Evolutionary conservation across 2,329 filamentous ascomycete species (phyloP), one percentile per base, ranked within the genome.

Genomic region (Fusarium burgessii): DNA sequence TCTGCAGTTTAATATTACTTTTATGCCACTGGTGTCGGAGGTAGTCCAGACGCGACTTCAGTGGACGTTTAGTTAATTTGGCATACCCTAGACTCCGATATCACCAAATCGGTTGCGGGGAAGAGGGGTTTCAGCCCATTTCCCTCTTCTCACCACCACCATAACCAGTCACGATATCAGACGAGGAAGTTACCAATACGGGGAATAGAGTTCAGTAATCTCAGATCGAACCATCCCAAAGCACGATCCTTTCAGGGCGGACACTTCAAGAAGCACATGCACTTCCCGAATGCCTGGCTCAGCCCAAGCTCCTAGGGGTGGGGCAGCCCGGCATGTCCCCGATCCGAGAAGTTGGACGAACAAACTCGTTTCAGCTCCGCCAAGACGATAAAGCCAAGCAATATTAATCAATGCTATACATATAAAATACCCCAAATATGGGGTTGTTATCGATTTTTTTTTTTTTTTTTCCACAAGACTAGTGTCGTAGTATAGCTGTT

Each of bases 321-420:
- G 40, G 32, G 17, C 29, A 56, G 13, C 13, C 27, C 40, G 52
- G 52, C 13, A 15, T 2, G 0, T 11, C 20, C 20, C 40, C 40
- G 40, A 47, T 56, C 52, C 52, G 52, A 55, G 27, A n/a, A 33
- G 38, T 55, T 55, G 51, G 51, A 18, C 0, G 51, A 47, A 47
- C 52, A 47, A 56, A 20, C 29, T 20, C 20, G 52, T 55, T 55
- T 55, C 52, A 55, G 52, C 40, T 47, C 52, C 29, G 52, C 52
- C 52, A 55, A 55, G 51, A 55, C 9, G 15, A 23, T n/a, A 13
- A 25, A 13, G 29, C 40, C 52, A 47, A 56, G 29, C 27, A 47
- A 47, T 56, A 56, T 56, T 14, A 35, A 56, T 47, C 29, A 56
- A 56, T 56, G 52, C 40, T 56, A 56, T 56, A 47, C 71, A 73